Evolutionary conservation across 257 asterid genomes (phyloP).

Genomic region (Przewalskia tangutica): DNA sequence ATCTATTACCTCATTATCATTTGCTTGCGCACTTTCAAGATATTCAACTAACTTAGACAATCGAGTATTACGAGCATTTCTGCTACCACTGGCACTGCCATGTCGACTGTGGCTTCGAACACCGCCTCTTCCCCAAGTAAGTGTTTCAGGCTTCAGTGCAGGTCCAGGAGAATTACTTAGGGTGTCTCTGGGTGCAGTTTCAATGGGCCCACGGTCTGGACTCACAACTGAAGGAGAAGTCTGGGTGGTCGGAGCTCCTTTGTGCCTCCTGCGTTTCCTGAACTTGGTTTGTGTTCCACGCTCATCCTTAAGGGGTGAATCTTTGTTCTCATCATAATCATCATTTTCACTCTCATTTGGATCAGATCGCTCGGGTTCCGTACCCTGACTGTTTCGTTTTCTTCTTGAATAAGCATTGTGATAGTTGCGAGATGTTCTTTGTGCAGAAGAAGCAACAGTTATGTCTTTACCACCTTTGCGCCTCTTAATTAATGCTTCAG

Average conservation of each 20-base stretch:
- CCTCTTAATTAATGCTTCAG: slow-evolving; percentile 29
- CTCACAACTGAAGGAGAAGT: slow-evolving; percentile 12
- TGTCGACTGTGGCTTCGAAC: slow-evolving; percentile 28
- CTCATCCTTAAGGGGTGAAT: slow-evolving; percentile 16
- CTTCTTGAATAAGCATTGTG: slow-evolving; percentile 19
- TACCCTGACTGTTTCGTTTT: slow-evolving; percentile 14
- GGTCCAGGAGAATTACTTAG: slow-evolving; percentile 6
- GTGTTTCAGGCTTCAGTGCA: slow-evolving; percentile 12
- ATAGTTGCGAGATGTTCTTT: slow-evolving; percentile 9
- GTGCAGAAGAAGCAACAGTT: slow-evolving; percentile 1
- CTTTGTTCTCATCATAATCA: slow-evolving; percentile 18
- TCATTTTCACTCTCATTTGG: slow-evolving; percentile 17
- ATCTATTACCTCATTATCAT: slow-evolving; percentile 15
- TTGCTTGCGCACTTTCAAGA: slow-evolving; percentile 11
- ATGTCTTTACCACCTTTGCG: slow-evolving; percentile 20
- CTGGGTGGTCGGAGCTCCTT: slow-evolving; percentile 5
- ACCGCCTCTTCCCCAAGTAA: slow-evolving; percentile 36
- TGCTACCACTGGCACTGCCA: slow-evolving; percentile 21
- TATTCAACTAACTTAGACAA: slow-evolving; percentile 18
- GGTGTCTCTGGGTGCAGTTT: slow-evolving; percentile 10
- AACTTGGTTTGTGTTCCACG: slow-evolving; percentile 19
- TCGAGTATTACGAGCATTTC: slow-evolving; percentile 13
- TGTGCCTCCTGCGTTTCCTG: slow-evolving; percentile 14
- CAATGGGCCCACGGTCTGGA: slow-evolving; percentile 11
- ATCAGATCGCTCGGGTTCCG: slow-evolving; percentile 14